Base-by-base conservation (phyloP, 2,329 filamentous ascomycete species). In the Chaetomium globosum region DNA sequence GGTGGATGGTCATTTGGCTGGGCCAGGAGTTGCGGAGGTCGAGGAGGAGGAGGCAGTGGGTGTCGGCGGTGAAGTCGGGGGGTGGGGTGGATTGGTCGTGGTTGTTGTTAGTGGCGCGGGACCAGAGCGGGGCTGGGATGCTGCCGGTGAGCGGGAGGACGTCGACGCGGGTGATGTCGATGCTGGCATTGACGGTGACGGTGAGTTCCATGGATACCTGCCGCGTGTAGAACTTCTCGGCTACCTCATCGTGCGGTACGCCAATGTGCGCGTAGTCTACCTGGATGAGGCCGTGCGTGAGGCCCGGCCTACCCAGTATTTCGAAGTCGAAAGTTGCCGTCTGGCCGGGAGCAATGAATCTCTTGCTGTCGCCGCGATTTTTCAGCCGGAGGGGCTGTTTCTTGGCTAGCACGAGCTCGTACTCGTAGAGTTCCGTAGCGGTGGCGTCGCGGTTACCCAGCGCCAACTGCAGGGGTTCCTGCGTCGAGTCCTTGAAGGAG, bases 11-110 rank as follows among this genome's bases (percentile, higher is more conserved):
- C 73, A 97, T 85, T 57, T 89, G 88, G 72, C 87, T 91, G 2
- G 92, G 93, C 93, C 93, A 97, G 0, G 90, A 88, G 73, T 98
- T 98, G 63, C 92, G 88, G 31, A 97, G 80, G 76, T 97, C 94
- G 59, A 97, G 81, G 1, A 95, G 80, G 2, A 97, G 79, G 46
- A 97, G 81, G 73, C 92, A 96, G 73, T 92, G 88, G 49, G 92
- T 86, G 60, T 86, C 86, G 70, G 72, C 80, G 72, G 76, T 82
- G 67, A 64, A 77, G 73, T 52, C 82, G 9, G 57, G 57, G 74
- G 46, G 77, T 7, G 68, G 68, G 4, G 74, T 68, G 6, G 70
- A 71, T 0, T 36, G 9, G 6, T 19, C 31, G 31, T 56, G 3
- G n/a, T 36, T 56, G 12, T 73, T 26, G 76, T 75, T 21, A 81